Percentiles rank a stretch among this genome's conserved stretches.
Evolutionary conservation across 2,329 filamentous ascomycete species (phyloP).

Genomic region (Cladosporium sp.): DNA sequence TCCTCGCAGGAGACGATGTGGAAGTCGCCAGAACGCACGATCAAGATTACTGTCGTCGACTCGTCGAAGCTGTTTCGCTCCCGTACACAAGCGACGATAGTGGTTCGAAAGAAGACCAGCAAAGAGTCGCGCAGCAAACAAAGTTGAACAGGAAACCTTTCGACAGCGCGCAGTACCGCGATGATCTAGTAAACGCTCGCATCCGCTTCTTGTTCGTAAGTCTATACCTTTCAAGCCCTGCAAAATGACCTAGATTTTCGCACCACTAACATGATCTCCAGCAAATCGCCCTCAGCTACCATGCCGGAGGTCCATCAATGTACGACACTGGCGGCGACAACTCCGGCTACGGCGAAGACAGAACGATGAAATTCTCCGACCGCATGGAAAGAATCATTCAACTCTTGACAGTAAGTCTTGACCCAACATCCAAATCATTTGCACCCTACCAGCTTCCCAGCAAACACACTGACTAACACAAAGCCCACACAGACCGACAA

Average conservation of each 20-base stretch:
- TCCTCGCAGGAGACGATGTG: constrained; percentile 1
- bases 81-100: constrained; percentile 4
- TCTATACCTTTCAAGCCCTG: neutral
- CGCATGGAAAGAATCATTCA: constrained; percentile 16
- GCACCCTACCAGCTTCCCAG: neutral
- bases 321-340: constrained; percentile 22
- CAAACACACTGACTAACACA: neutral
- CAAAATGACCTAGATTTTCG: neutral
- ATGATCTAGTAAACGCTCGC: constrained; percentile 17
- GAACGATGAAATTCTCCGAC: constrained; percentile 14
- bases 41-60: constrained; percentile 1
- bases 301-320: constrained; percentile 17
- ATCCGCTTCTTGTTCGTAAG: constrained; percentile 19
- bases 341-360: constrained; percentile 21
- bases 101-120: constrained; percentile 7
- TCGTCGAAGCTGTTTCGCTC: constrained; percentile 6
- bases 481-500: constrained; percentile 17
- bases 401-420: constrained; percentile 1
- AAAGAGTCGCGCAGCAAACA: constrained; percentile 9
- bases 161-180: constrained; percentile 15
- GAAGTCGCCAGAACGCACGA: neutral
- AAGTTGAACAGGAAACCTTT: constrained; percentile 13
- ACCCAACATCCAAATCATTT: neutral
- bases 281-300: constrained; percentile 16
- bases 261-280: neutral